phyloP scores from a whole-genome alignment of 2,329 filamentous ascomycete species.

The Neofusicoccum laricinum region DNA sequence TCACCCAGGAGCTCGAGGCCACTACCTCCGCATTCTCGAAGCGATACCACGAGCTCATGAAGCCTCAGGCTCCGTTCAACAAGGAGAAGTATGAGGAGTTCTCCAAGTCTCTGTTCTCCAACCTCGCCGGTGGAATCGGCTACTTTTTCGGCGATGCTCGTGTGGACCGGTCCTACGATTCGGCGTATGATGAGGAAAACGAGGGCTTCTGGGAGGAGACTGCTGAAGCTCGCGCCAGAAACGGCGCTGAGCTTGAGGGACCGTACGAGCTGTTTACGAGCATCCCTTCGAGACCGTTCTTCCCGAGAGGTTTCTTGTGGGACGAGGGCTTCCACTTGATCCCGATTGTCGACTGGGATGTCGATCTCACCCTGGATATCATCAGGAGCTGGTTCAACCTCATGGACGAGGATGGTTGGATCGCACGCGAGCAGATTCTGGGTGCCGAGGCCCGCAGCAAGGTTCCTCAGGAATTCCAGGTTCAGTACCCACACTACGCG shows the following conservation, averaged over 20 bases:
- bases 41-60: constrained; percentile 70
- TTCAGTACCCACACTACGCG: constrained; percentile 95
- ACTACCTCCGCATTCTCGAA: constrained; percentile 68
- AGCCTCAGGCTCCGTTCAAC: constrained; percentile 72
- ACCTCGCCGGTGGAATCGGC: constrained; percentile 87
- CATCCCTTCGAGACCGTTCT: constrained; percentile 91
- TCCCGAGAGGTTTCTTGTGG: constrained; percentile 95
- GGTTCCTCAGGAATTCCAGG: constrained; percentile 87
- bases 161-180: constrained; percentile 86
- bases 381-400: constrained; percentile 93
- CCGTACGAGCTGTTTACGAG: constrained; percentile 88
- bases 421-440: constrained; percentile 91
- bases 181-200: constrained; percentile 90
- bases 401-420: constrained; percentile 98
- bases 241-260: constrained; percentile 68
- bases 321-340: constrained; percentile 96
- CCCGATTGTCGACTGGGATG: constrained; percentile 90
- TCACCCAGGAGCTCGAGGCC: constrained; percentile 67
- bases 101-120: constrained; percentile 88
- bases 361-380: constrained; percentile 81
- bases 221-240: constrained; percentile 70
- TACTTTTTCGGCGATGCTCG: constrained; percentile 90
- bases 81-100: constrained; percentile 72
- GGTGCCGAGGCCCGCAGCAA: constrained; percentile 90
- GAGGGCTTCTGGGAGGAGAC: constrained; percentile 96